Conservation (phyloP, 1,284 basidiomycete genomes). For the Laetiporus sulphureus region DNA sequence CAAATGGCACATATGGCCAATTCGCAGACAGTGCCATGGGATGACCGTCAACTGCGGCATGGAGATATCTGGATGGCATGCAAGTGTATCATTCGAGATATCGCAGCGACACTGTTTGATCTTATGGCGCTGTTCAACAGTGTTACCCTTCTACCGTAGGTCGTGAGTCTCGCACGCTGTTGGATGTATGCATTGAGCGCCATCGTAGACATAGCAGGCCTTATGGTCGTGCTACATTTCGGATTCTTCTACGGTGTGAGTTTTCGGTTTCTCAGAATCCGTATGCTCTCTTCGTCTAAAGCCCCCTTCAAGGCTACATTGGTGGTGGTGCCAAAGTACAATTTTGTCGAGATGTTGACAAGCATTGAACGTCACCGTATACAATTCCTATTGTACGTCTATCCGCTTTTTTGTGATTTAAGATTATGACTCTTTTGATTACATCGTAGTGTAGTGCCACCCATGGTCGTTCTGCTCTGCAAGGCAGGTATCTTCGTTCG, state of each 20-base stretch:
- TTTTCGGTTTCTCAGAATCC: neutral
- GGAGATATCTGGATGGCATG: constrained; percentile 41
- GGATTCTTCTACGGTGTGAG: constrained; percentile 42
- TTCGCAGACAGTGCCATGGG: constrained; percentile 29
- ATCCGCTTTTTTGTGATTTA: constrained; percentile 9
- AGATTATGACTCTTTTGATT: constrained; percentile 13
- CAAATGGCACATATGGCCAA: constrained; percentile 48
- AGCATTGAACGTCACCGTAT: constrained; percentile 65
- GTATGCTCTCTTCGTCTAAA: neutral
- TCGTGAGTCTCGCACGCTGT: no score
- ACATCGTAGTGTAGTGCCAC: constrained; percentile 61
- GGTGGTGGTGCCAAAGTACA: constrained; percentile 70
- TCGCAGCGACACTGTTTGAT: no score
- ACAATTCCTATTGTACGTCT: constrained; percentile 53
- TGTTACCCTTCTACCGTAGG: no score
- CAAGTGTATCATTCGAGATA: neutral
- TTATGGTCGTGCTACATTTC: constrained; percentile 47
- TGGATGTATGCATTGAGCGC: no score
- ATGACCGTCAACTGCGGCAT: constrained; percentile 45
- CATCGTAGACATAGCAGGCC: constrained; percentile 71
- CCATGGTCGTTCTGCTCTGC: constrained; percentile 50
- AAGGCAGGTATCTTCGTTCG: constrained; percentile 37
- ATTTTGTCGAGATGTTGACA: constrained; percentile 59
- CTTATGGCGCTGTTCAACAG: no score
- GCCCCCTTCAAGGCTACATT: constrained; percentile 28